Evolutionary conservation across 768 basidiomycete species (phyloP).

Genomic region (Suillus spraguei): DNA sequence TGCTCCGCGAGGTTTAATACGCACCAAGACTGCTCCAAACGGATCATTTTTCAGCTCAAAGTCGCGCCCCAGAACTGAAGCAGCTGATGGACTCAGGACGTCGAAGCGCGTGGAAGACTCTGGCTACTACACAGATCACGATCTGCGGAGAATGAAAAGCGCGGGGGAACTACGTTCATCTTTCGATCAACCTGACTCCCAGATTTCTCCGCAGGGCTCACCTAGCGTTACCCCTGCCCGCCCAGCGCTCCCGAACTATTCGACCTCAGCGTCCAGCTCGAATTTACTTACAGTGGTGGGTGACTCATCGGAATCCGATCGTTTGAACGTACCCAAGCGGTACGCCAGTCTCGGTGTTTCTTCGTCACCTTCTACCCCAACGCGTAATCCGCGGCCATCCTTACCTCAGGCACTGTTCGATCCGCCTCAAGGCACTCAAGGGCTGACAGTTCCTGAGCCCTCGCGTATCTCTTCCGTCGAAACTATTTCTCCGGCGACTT

Average conservation of each 20-base stretch:
- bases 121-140: conserved; percentile 50
- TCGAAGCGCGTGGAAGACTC: conserved; percentile 40
- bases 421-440: conserved; percentile 40
- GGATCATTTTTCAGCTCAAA: conserved; percentile 57
- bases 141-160: conserved; percentile 84
- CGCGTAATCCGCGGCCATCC: conserved; percentile 40
- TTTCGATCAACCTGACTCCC: conserved; percentile 28
- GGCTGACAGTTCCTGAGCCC: conserved; percentile 16
- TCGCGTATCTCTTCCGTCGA: conserved; percentile 24
- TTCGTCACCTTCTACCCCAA: conserved; percentile 39
- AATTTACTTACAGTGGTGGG: conserved; percentile 51
- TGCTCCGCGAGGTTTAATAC: conserved; percentile 50
- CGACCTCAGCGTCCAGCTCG: conserved; percentile 69
- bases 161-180: conserved; percentile 71
- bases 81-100: conserved; percentile 25
- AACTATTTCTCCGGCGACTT: conserved; percentile 27
- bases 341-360: conserved; percentile 70
- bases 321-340: conserved; percentile 47
- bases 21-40: conserved; percentile 73
- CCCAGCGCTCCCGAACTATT: conserved; percentile 49
- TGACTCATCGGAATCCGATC: conserved; percentile 36
- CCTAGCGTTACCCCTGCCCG: conserved; percentile 39
- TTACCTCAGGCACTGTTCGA: conserved; percentile 54
- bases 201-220: conserved; percentile 26
- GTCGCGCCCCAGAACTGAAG: conserved; percentile 38